Evolutionary conservation across 1,284 basidiomycete species (phyloP), one percentile per base, ranked within the genome.

Genomic region (Ganoderma sinense): DNA sequence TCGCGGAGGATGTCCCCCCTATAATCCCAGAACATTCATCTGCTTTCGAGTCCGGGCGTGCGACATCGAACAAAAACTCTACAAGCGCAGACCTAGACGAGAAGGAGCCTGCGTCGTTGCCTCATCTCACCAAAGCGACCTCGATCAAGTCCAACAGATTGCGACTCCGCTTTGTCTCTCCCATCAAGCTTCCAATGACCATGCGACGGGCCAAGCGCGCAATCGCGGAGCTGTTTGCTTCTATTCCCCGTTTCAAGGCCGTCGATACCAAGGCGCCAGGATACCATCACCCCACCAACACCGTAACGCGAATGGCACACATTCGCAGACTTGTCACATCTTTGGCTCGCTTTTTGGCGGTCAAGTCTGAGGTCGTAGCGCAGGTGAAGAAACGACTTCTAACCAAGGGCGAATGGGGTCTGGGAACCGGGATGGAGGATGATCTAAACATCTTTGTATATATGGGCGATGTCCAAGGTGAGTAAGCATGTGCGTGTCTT

Each of bases 381-480:
- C 91, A 93, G 69, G 84, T 98, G 69, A 85, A 91, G 69, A 97
- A 97, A 80, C 85, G 97, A 11, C 84, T 92, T 6, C 73, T 87
- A 60, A 84, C 78, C 16, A 74, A 78, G 31, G 79, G 79, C 18
- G 80, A 80, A 33, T 78, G 78, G 82, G 74, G 82, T 70, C 71
- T 87, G 70, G 82, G 82, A 64, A 79, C 84, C 70, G 80, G 81
- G 2, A 77, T 75, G 20, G 81, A 77, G 26, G 86, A 90, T 45
- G 85, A 88, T 64, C 75, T 85, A n/a, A 92, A 94, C 73, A 87
- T 96, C 45, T 91, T 88, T 6, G 94, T 97, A 20, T 97, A 98
- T 79, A 89, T 98, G 82, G 95, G 95, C 59, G 97, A 99, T 80
- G 89, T 99, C 4, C 94, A 97, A 85, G 96, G 95, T 95, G 72